A percentile compares a stretch with the other conserved stretches of the same genome.
Conservation (phyloP, 2,329 filamentous ascomycete species). For the Xylaria sp. region DNA sequence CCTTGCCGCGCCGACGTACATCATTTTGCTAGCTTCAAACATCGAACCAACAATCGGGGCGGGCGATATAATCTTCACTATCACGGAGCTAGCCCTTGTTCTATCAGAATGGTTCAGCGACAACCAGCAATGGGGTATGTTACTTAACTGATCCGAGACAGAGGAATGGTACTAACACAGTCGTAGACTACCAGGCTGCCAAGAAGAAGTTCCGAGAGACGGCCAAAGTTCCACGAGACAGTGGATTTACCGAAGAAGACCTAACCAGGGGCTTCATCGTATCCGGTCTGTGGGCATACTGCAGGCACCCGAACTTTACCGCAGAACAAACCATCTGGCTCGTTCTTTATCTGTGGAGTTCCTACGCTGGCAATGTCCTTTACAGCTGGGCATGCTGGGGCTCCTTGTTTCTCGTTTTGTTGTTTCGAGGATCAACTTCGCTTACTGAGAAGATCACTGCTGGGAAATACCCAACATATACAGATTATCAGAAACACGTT, state of each 20-base stretch:
- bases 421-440: conserved; percentile 91
- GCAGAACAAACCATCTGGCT: conserved; percentile 94
- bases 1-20: conserved; percentile 81
- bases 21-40: conserved; percentile 77
- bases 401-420: conserved; percentile 72
- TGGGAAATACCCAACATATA: conserved; percentile 89
- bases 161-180: conserved; percentile 32
- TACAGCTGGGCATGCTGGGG: conserved; percentile 85
- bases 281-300: conserved; percentile 85
- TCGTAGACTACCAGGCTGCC: conserved; percentile 77
- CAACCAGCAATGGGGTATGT: conserved; percentile 87
- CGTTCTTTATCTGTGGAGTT: conserved; percentile 87
- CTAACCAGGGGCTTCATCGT: conserved; percentile 91
- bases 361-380: conserved; percentile 74
- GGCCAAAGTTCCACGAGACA: conserved; percentile 74
- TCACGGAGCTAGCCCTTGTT: conserved; percentile 61
- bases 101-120: conserved; percentile 83
- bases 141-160: background rate
- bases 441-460: conserved; percentile 85
- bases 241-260: conserved; percentile 73
- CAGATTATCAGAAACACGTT: conserved; percentile 82
- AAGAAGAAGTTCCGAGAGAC: conserved; percentile 80
- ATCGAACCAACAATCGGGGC: conserved; percentile 62
- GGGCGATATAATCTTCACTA: conserved; percentile 61
- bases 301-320: conserved; percentile 93